Percentiles rank a stretch among this genome's conserved stretches.
Evolutionary conservation across 73 alveolate species (phyloP).

Genomic region (Paramecium octaurelia): DNA sequence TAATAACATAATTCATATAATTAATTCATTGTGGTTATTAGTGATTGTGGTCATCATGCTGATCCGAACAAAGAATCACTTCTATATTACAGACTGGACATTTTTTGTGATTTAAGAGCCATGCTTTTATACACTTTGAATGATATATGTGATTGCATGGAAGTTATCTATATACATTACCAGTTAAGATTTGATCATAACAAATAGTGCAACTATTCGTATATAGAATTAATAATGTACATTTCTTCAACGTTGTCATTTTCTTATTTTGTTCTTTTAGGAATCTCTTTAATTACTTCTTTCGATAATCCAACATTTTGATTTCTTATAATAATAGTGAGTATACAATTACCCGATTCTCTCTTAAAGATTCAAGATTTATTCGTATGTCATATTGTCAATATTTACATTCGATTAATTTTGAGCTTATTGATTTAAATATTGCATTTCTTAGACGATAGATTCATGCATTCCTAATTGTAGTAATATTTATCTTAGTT

Average conservation of each 20-base stretch:
- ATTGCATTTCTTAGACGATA: constrained; percentile 31
- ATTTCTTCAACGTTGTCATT: neutral
- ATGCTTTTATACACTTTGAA: constrained; percentile 41
- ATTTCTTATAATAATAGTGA: neutral
- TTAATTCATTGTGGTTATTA: neutral
- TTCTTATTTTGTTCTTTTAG: neutral
- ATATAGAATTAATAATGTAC: neutral
- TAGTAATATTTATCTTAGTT: constrained; percentile 8
- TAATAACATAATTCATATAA: neutral
- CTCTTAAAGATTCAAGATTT: neutral
- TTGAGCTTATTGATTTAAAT: neutral
- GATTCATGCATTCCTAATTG: constrained; percentile 53
- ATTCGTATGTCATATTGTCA: constrained; percentile 43
- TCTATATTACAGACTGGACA: constrained; percentile 50
- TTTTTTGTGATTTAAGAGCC: constrained; percentile 43
- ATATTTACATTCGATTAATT: neutral
- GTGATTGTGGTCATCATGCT: neutral
- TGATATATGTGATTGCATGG: constrained; percentile 43
- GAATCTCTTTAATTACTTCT: neutral
- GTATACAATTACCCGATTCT: neutral
- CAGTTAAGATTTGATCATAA: neutral
- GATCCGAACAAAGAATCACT: neutral
- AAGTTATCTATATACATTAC: neutral
- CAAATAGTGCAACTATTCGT: constrained; percentile 28
- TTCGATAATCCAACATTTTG: constrained; percentile 21